A percentile compares a stretch with the other conserved stretches of the same genome.
These are phyloP conservation scores for Diaporthe eres DNA, from an alignment of 2,329 filamentous ascomycete genomes.

Conservation along the genomic window DNA sequence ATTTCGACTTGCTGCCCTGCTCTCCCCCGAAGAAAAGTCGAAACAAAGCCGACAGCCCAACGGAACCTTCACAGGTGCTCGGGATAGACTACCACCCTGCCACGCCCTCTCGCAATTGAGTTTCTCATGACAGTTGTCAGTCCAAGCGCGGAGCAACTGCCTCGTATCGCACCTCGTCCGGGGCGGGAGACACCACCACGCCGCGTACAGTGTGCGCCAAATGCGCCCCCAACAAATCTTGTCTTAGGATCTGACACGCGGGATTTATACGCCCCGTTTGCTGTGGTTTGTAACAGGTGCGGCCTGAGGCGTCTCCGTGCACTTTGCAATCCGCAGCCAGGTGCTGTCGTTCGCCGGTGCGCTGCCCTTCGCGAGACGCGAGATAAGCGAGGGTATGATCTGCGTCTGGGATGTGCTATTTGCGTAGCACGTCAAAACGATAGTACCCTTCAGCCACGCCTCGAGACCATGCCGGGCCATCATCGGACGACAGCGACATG, in stretches of 20 bases:
- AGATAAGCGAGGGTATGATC: constrained; percentile 31
- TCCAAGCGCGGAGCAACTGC: constrained; percentile 14
- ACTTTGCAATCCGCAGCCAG: background rate
- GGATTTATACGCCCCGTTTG: constrained; percentile 5
- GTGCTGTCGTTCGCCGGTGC: constrained; percentile 2
- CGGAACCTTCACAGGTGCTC: background rate
- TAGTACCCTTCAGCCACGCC: background rate
- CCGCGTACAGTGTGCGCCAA: background rate
- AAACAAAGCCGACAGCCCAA: constrained; percentile 13
- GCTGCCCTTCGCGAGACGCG: background rate
- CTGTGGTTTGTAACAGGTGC: background rate
- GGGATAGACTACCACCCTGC: background rate
- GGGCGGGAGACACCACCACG: constrained; percentile 2
- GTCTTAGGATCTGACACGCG: constrained; percentile 21
- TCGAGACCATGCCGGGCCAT: background rate
- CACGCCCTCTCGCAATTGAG: constrained; percentile 1
- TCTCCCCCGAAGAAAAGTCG: constrained; percentile 1
- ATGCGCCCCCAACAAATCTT: constrained; percentile 17
- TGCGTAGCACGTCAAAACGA: constrained; percentile 8
- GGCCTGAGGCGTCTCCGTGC: constrained; percentile 21
- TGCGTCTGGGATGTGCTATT: constrained; percentile 27
- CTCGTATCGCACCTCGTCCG: background rate
- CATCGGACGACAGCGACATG: constrained; percentile 5
- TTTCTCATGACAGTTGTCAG: constrained; percentile 16
- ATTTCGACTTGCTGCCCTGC: background rate